phyloP scores from a whole-genome alignment of 164 flowering plant species.

The Cinnamomum micranthum region DNA sequence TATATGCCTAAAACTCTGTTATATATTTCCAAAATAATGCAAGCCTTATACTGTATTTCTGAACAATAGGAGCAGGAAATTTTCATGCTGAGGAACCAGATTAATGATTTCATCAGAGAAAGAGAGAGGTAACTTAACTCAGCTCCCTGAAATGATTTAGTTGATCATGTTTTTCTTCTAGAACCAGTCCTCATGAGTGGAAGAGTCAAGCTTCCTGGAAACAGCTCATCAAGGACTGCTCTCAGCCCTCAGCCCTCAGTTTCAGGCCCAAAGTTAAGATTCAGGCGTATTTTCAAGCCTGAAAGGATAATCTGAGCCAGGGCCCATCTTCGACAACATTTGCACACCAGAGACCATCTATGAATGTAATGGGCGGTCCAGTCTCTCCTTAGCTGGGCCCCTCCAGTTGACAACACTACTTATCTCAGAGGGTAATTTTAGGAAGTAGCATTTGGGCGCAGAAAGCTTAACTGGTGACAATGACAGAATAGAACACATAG shows the following conservation, averaged over 20 bases:
- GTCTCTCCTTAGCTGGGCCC: no score
- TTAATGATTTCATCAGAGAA: conserved; percentile 53
- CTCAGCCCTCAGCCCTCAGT: not conserved
- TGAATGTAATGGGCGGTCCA: no score
- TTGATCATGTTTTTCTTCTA: not conserved
- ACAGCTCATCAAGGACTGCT: not conserved
- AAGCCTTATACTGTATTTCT: conserved; percentile 1
- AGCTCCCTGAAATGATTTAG: not conserved
- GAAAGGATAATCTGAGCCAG: not conserved
- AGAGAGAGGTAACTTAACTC: conserved; percentile 46
- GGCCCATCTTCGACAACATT: not conserved
- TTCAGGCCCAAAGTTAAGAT: not conserved
- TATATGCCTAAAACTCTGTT: not conserved
- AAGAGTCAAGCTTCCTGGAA: no score
- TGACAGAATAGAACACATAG: no score
- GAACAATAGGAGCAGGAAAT: conserved; percentile 57
- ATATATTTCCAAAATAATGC: not conserved
- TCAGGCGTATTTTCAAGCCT: not conserved
- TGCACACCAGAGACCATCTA: no score
- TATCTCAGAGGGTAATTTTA: no score
- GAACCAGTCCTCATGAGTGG: not conserved
- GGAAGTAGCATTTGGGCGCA: no score
- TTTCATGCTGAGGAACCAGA: conserved; percentile 38
- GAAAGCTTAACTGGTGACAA: no score
- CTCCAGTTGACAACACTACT: no score